Base-by-base conservation (phyloP, 1,284 basidiomycete genomes). In the Trichosporon asahii region DNA sequence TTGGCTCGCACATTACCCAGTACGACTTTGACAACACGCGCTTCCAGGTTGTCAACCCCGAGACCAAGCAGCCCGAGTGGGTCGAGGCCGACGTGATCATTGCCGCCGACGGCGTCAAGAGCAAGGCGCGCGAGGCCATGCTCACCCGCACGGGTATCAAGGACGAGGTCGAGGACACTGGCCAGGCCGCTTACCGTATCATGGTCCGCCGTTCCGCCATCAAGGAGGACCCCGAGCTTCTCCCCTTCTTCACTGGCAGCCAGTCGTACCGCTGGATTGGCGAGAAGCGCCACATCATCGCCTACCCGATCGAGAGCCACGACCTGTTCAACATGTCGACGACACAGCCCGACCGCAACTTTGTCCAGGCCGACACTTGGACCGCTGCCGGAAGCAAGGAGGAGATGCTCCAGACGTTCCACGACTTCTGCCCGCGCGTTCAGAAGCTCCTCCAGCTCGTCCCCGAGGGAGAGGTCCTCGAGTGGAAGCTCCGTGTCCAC, bases 131-230 rank as follows among this genome's bases (percentile, higher is more conserved):
- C 44, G 71, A 70, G 14, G 75, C 73, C 27, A 82, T 84, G 78
- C 67, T 83, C 40, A 73, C 72, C 11, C 70, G 78, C 55, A 72
- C 74, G 7, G 81, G 80, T 9, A 76, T 81, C 72, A 74, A 74
- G 18, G 83, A 84, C 70, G 70, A 78, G 55, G 80, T 81, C 35
- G 78, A 77, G 68, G 82, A 81, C 71, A 84, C 82, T 0, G 83
- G 83, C 14, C 80, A 83, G 73, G 83, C 83, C 1, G 82, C 82
- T 0, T 84, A 84, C 74, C 81, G 83, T 12, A 81, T 84, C 68
- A 73, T 84, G 49, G 74, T 84, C 9, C 75, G 75, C 35, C 73
- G 82, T 25, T 69, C 74, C 0, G 75, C 76, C 53, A 78, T 83
- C 68, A 74, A 78, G 29, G 74, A 80, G 53, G 80, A 84, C 69